A percentile compares a stretch with the other conserved stretches of the same genome.
These are phyloP conservation scores for Picea abies DNA, from an alignment of 83 land plant genomes.

Conservation along the genomic window DNA sequence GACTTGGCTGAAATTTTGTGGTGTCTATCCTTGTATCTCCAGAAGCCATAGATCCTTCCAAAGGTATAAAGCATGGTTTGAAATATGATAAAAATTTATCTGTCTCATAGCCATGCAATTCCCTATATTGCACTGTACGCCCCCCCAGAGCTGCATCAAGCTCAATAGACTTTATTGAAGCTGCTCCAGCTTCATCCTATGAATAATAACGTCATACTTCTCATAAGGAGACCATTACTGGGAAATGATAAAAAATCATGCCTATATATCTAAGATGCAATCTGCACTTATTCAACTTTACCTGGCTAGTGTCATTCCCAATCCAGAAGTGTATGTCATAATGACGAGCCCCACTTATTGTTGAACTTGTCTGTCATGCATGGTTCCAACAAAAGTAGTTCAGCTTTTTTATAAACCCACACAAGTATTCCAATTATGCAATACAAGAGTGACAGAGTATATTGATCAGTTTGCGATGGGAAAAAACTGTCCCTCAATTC, in stretches of 20 bases:
- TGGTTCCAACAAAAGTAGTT: not conserved
- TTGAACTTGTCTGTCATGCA: slow-evolving; percentile 25
- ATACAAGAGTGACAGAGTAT: not conserved
- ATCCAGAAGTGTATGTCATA: slow-evolving; percentile 25
- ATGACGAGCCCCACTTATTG: slow-evolving; percentile 9
- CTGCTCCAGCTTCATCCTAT: slow-evolving; percentile 97
- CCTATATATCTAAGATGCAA: not conserved
- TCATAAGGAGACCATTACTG: not conserved
- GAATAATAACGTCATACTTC: not conserved
- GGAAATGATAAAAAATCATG: not conserved
- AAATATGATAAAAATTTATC: no score
- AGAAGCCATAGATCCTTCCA: no score
- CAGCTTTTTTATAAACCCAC: not conserved
- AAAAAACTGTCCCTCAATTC: not conserved
- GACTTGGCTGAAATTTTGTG: no score
- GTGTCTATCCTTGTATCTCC: no score
- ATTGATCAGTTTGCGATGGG: not conserved
- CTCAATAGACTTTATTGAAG: no score
- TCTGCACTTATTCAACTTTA: not conserved
- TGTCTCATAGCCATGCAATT: no score
- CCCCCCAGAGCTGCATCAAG: no score
- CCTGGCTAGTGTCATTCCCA: slow-evolving; percentile 24
- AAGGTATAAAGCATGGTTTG: no score
- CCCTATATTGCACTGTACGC: no score
- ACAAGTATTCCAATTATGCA: not conserved